Base-by-base conservation (phyloP, 164 flowering plant species). In the Chloranthus sessilifolius region DNA sequence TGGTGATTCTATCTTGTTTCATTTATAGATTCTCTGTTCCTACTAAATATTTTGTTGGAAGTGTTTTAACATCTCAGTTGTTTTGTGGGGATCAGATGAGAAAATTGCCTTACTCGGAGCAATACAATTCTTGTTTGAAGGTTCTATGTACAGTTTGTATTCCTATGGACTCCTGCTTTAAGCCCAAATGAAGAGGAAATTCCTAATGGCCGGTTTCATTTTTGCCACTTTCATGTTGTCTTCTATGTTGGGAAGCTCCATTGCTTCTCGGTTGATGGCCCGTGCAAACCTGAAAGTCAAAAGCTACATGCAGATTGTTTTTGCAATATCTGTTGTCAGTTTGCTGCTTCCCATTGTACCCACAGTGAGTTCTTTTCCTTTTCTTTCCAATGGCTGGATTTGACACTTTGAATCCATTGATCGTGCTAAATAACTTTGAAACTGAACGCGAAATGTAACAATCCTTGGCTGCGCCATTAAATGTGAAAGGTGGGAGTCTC, bases 71-170 rank as follows among this genome's bases (percentile, higher is more conserved):
- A 2, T 21, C 19, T 24, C 14, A 14, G 29, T 11, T n/a, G n/a
- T n/a, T n/a, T n/a, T n/a, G n/a, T 28, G 22, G 7, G 20, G 5
- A 43, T 24, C 83, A 91, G 98, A 91, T 74, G 96, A 91, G 66
- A 91, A 85, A 62, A 88, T 91, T 42, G 98, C 95, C 1, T 59
- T 91, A 63, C 75, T 91, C 59, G 96, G 98, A 39, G 98, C 95
- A 9, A 91, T 88, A 43, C 98, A 91, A 62, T 91, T 96, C 24
- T 65, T 91, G 45, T 91, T 91, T 73, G 98, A 91, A 74, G 98
- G 96, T 52, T 91, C 96, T n/a, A 91, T 91, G 98, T 91, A 91
- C 58, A 91, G 10, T 91, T 91, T 73, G 98, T 91, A 47, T 91
- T 91, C 62, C 83, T 91, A 1, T 91, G 98, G 98, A 91, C 98